Base-by-base conservation (phyloP, 2,329 filamentous ascomycete genomes). In the Aspergillus spinulosporus region DNA sequence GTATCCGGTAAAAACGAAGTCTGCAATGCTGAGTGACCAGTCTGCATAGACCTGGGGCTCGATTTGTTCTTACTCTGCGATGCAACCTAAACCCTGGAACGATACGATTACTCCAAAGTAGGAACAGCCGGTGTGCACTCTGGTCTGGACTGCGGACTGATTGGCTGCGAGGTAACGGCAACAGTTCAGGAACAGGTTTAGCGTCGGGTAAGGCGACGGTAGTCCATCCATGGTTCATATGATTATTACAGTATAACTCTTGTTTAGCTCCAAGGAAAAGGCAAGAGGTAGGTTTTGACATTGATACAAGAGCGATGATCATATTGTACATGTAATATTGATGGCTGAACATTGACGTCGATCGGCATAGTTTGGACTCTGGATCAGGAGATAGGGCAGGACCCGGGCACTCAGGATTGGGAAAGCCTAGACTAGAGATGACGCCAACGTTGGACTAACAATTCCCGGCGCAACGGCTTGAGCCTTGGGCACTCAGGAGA, bases 181-280 rank as follows among this genome's bases (percentile, higher is more conserved):
- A 26, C 46, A 26, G 12, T 40, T 61, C 66, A 70, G 68, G 68
- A 70, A 70, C 68, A 69, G 68, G 67, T 36, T 52, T 68, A 69
- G 67, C 59, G 66, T 52, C 45, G 50, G 50, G 50, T 46, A 40
- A 43, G 26, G n/a, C 49, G 26, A 51, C 37, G 11, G 11, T 37
- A 37, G 12, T 36, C 44, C 21, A 21, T 21, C 21, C 21, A 21
- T 21, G 21, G 21, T 21, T 21, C 21, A 21, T 21, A 21, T 21
- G 21, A 29, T 21, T 36, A 29, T 29, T 34, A 12, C 6, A 28
- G 5, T 8, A 34, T 31, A 29, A 32, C 7, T 11, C 4, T 12
- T 21, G 21, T 21, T 21, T 21, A 21, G 21, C 21, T 21, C 21
- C 21, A 21, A 21, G 21, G 21, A 21, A 21, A 21, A 21, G 21